Conservation (phyloP, 805 yeast genomes). For the Wickerhamiella azymoides region DNA sequence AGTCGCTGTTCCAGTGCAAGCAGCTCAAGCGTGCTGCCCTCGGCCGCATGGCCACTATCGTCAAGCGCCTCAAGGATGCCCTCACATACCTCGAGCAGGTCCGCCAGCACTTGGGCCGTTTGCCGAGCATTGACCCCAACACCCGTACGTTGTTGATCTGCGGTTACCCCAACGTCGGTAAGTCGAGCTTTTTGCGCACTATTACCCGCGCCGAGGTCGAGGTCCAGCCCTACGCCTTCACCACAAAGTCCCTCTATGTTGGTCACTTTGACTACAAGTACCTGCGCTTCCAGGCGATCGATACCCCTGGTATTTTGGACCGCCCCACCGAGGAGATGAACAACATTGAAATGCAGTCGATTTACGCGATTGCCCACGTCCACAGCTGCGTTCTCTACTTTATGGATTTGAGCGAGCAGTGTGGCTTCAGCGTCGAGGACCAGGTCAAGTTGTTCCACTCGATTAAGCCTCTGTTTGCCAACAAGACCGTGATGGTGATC, state of each 20-base stretch:
- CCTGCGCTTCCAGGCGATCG: conserved; percentile 95
- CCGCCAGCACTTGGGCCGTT: conserved; percentile 96
- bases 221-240: conserved; percentile 98
- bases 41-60: conserved; percentile 99
- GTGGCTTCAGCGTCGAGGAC: conserved; percentile 95
- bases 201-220: conserved; percentile 98
- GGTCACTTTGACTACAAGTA: conserved; percentile 99
- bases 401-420: conserved; percentile 97
- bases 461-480: conserved; percentile 92
- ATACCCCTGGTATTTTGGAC: conserved; percentile 97
- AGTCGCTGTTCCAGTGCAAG: conserved; percentile 95
- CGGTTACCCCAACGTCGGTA: conserved; percentile 99
- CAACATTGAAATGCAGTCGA: conserved; percentile 98
- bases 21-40: conserved; percentile 96
- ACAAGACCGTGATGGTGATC: conserved; percentile 90
- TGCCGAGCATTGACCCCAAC: conserved; percentile 96
- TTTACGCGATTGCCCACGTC: conserved; percentile 96
- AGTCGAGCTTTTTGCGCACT: conserved; percentile 83
- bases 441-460: conserved; percentile 95
- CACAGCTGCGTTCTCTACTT: conserved; percentile 93
- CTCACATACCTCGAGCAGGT: conserved; percentile 90
- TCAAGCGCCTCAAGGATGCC: conserved; percentile 90
- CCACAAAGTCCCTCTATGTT: conserved; percentile 91
- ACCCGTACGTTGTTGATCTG: conserved; percentile 94
- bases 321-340: conserved; percentile 99